Percentiles rank a stretch among this genome's conserved stretches.
Evolutionary conservation across 1,284 basidiomycete genomes (phyloP).

Genomic region (Bondarzewia mesenterica): DNA sequence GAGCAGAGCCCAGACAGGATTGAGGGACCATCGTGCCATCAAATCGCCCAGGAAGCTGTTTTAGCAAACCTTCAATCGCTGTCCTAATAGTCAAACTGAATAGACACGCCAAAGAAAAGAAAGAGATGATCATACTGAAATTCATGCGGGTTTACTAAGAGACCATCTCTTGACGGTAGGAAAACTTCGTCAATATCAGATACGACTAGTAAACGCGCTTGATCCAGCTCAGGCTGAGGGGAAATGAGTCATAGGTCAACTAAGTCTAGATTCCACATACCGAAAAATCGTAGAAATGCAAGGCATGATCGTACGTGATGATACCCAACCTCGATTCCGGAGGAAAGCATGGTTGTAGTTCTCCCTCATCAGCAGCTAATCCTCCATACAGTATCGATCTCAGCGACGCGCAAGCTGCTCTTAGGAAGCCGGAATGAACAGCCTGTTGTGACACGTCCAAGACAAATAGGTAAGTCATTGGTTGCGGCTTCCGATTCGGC

Average conservation of each 20-base stretch:
- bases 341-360: slow-evolving; percentile 44
- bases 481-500: slow-evolving; percentile 50
- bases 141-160: slow-evolving; percentile 75
- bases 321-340: slow-evolving; percentile 61
- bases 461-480: slow-evolving; percentile 80
- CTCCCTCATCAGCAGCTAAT: slow-evolving; percentile 30
- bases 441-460: slow-evolving; percentile 81
- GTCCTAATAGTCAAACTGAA: slow-evolving; percentile 28
- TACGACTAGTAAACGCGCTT: slow-evolving; percentile 70
- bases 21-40: slow-evolving; percentile 40
- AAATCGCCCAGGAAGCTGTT: slow-evolving; percentile 61
- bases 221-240: slow-evolving; percentile 35
- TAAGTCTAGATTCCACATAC: slow-evolving; percentile 37
- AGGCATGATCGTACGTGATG: slow-evolving; percentile 74
- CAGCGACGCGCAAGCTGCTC: slow-evolving; percentile 61
- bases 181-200: slow-evolving; percentile 91
- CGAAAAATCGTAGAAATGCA: slow-evolving; percentile 90
- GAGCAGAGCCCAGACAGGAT: slow-evolving; percentile 74
- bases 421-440: slow-evolving; percentile 68
- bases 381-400: slow-evolving; percentile 65
- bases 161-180: slow-evolving; percentile 66
- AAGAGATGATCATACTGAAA: slow-evolving; percentile 43
- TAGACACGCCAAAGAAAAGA: not conserved
- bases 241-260: slow-evolving; percentile 3
- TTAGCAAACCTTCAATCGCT: slow-evolving; percentile 57